Evolutionary conservation across 345 rosid genomes (phyloP), one percentile per base, ranked within the genome.

Genomic region (Eucalyptus victrix): DNA sequence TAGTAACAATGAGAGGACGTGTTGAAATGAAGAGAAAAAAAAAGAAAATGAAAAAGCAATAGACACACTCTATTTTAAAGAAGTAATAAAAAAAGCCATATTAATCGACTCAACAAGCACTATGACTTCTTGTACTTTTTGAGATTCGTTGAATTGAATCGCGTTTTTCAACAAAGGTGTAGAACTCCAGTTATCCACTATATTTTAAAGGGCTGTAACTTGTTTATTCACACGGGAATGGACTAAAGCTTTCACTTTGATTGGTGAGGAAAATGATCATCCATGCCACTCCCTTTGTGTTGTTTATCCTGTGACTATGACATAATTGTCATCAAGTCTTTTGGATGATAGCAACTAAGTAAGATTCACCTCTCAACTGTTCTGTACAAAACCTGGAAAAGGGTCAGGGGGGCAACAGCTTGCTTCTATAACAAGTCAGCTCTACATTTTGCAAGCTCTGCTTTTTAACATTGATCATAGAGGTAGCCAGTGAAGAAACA

Each of bases 21-120:
- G 69, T 62, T 6, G 34, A 62, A 62, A 30, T 0, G 9, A 30
- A 60, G 30, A 58, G 16, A 56, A 3, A 60, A 3, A 60, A 60
- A 60, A 60, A 28, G 32, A 28, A 30, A 56, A 60, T 9, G 62
- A 24, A 24, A 24, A 13, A 30, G 69, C 1, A 6, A 28, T 0
- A 13, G 34, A 13, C 0, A 0, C 34, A 6, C 1, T 12, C 17
- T 13, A 6, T 62, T 62, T 28, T 28, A 28, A 60, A 12, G 0
- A 60, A 28, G 17, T 28, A 60, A 28, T 6, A 6, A 28, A 28
- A 24, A 28, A 28, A 12, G 8, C 69, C 34, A 30, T 14, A 62
- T 30, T 6, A 30, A 62, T 62, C 0, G 17, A 28, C 69, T 30
- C 16, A 3, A 3, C 17, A 62, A 60, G 34, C n/a, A 12, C 15